These are phyloP conservation scores for Colletotrichum chrysophilum DNA, from an alignment of 2,329 filamentous ascomycete genomes.

Conservation along the genomic window DNA sequence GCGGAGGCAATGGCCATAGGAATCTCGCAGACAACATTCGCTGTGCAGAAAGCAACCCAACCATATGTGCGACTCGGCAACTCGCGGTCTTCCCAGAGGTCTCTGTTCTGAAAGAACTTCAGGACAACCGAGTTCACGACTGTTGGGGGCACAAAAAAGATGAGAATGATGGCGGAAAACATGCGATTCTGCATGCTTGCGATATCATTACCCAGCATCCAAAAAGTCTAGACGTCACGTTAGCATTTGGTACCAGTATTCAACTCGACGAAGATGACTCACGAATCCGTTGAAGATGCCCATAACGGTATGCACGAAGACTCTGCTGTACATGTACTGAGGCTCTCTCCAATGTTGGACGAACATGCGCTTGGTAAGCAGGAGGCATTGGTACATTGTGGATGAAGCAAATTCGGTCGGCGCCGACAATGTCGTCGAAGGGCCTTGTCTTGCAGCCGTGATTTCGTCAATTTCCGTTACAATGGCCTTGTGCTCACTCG, in stretches of 20 bases:
- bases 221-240: slow-evolving; percentile 60
- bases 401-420: slow-evolving; percentile 71
- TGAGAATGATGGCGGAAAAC: slow-evolving; percentile 71
- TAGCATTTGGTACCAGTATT: background rate
- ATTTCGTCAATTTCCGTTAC: slow-evolving; percentile 70
- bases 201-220: slow-evolving; percentile 67
- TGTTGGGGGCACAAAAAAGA: slow-evolving; percentile 70
- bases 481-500: slow-evolving; percentile 63
- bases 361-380: slow-evolving; percentile 75
- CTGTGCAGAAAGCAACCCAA: slow-evolving; percentile 78
- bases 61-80: slow-evolving; percentile 77
- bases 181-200: slow-evolving; percentile 78
- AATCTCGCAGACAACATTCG: slow-evolving; percentile 75
- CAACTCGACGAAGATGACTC: background rate
- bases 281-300: slow-evolving; percentile 76
- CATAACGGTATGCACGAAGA: slow-evolving; percentile 74
- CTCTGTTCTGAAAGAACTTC: slow-evolving; percentile 78
- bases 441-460: slow-evolving; percentile 43
- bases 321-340: slow-evolving; percentile 77
- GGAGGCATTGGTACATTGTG: slow-evolving; percentile 63
- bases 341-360: slow-evolving; percentile 78
- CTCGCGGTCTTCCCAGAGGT: slow-evolving; percentile 76
- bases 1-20: slow-evolving; percentile 69
- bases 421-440: slow-evolving; percentile 26
- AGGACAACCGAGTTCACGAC: slow-evolving; percentile 76